These are phyloP conservation scores for Juglanconis juglandina DNA, from an alignment of 2,329 filamentous ascomycete genomes.

Conservation along the genomic window DNA sequence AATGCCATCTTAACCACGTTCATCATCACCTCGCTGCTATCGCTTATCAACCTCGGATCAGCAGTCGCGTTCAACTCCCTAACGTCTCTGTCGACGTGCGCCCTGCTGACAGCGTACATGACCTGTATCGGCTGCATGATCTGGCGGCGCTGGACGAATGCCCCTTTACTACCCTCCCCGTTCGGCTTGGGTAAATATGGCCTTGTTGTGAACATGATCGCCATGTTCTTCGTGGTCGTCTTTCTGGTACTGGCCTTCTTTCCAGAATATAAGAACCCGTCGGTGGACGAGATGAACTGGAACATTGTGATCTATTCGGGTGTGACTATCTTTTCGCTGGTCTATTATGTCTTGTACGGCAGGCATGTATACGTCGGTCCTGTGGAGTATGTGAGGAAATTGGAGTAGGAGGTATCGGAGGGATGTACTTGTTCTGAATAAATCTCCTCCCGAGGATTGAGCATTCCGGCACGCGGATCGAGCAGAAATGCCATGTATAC, in stretches of 20 bases:
- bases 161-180: slow-evolving; percentile 11
- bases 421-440: too few species aligned
- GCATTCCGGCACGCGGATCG: too few species aligned
- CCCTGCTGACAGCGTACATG: slow-evolving; percentile 20
- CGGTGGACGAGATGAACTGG: slow-evolving; percentile 19
- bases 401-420: background rate
- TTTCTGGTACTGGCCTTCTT: slow-evolving; percentile 19
- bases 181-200: slow-evolving; percentile 19
- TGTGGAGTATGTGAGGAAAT: slow-evolving; percentile 14
- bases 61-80: slow-evolving; percentile 19
- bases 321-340: slow-evolving; percentile 10
- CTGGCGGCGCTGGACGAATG: slow-evolving; percentile 3
- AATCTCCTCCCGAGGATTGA: too few species aligned
- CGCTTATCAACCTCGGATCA: slow-evolving; percentile 16
- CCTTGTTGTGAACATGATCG: slow-evolving; percentile 16
- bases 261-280: slow-evolving; percentile 8
- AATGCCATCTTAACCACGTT: slow-evolving; percentile 20
- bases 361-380: slow-evolving; percentile 10
- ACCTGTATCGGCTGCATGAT: slow-evolving; percentile 17
- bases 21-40: slow-evolving; percentile 8
- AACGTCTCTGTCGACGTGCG: slow-evolving; percentile 17
- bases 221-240: slow-evolving; percentile 15
- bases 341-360: slow-evolving; percentile 14
- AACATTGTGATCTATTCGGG: slow-evolving; percentile 16
- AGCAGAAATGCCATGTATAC: too few species aligned